Evolutionary conservation across 1,284 basidiomycete species (phyloP), one percentile per base, ranked within the genome.

Genomic region (Singerocomus inundabilis): DNA sequence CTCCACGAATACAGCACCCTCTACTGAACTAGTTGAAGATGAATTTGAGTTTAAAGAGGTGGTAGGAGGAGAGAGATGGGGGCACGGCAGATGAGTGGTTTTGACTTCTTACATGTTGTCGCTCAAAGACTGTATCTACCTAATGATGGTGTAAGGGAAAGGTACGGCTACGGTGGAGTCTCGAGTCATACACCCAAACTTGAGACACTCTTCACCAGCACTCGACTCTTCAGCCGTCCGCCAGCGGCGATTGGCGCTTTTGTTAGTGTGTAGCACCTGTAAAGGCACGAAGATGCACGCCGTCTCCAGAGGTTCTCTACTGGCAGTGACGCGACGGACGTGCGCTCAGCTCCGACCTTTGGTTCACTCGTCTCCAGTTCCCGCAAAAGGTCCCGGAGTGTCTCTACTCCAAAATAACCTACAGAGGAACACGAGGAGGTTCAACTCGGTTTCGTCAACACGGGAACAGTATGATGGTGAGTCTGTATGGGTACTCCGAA

Each of bases 401-500:
- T 28, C 25, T 8, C 8, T 45, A 5, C 4, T 13, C 0, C 44
- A 16, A 30, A 25, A 3, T 10, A 25, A 43, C 26, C 33, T 1
- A 25, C 18, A 6, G n/a, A 44, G 43, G 25, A 21, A 35, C 18
- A 9, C 38, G 30, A 54, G 46, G 46, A 28, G 39, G 11, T 47
- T 53, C 36, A 40, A 44, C 7, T 31, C 47, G 30, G 38, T 30
- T 10, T 42, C 34, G 10, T 21, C 53, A 4, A 25, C 21, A 16
- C 48, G 2, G 36, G 48, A 52, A 24, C 40, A 42, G 1, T 65
- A 65, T 26, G 63, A 69, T 37, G 63, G 63, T 64, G 43, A 38
- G 60, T 5, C n/a, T 44, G 1, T 3, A 29, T 48, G 4, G 11
- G 18, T 24, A 7, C 30, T 29, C 11, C 34, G 0, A 3, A 36